Base-by-base conservation (phyloP, 2,329 filamentous ascomycete genomes). In the Alternaria arborescens region DNA sequence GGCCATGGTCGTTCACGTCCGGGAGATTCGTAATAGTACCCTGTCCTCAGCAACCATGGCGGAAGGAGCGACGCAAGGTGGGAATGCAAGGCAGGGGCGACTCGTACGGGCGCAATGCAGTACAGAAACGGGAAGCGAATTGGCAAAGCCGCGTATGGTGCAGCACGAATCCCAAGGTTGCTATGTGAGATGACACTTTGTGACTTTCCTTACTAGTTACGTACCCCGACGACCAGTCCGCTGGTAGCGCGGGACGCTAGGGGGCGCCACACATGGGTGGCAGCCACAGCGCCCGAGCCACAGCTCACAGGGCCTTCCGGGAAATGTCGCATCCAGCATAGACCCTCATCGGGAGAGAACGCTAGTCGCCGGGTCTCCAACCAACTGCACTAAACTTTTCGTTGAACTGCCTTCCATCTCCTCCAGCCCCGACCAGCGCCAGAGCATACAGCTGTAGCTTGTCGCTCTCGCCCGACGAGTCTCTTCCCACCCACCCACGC, bases 1-100 rank as follows among this genome's bases (percentile, higher is more conserved):
- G 71, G 77, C 74, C 77, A 79, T 79, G 63, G 69, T 71, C 63
- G 56, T 60, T 61, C 55, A 62, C 61, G 59, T 53, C 43, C 62
- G 61, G 65, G 47, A 51, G 56, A 34, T 32, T 55, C 38, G 60
- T 52, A 60, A 55, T 64, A 66, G 58, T 68, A 69, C 65, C 62
- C 59, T 47, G 63, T 40, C 50, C 53, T 56, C 57, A 65, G 62
- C 65, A 57, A 67, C 60, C 73, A 75, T 75, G 64, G 67, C 71
- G 69, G 60, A 56, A 62, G 55, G 36, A 61, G 63, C 55, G 59
- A 59, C 57, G 46, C 55, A 41, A 40, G 38, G 51, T 48, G 46
- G 55, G 52, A 55, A 52, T 43, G 22, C 12, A 54, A n/a, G 28
- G 60, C 47, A 24, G 53, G 52, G 41, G 55, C 34, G 58, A 18